Conservation (phyloP, 2,329 filamentous ascomycete species). For the Penicillium sp. region DNA sequence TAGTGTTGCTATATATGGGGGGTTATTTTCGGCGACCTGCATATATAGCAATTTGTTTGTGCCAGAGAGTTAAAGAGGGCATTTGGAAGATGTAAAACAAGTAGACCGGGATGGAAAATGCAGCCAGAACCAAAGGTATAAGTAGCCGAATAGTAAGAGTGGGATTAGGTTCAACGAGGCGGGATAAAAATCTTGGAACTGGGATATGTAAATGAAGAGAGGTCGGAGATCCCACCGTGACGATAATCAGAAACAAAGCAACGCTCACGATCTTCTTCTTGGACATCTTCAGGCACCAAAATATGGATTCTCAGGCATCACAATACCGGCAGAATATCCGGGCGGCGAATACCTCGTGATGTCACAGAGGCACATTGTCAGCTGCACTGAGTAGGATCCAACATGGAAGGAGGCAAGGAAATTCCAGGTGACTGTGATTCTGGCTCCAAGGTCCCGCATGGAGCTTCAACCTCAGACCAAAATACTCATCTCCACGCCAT, state of each 20-base stretch:
- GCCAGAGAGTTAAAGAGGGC: not conserved
- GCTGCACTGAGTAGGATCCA: not conserved
- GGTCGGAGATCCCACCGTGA: too few species aligned
- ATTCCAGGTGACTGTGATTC: not conserved
- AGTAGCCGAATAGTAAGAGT: not conserved
- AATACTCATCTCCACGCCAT: slow-evolving; percentile 29
- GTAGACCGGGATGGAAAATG: not conserved
- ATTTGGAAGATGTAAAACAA: not conserved
- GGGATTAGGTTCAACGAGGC: too few species aligned
- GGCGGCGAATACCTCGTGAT: not conserved
- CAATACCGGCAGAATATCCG: not conserved
- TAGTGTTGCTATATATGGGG: not conserved
- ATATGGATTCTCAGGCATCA: not conserved
- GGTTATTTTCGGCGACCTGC: not conserved
- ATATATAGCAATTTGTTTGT: too few species aligned
- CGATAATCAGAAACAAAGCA: too few species aligned
- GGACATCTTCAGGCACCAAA: too few species aligned
- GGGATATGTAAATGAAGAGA: not conserved
- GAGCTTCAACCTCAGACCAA: not conserved
- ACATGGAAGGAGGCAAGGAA: slow-evolving; percentile 6
- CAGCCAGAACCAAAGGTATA: not conserved
- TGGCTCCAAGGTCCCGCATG: not conserved
- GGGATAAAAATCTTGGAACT: too few species aligned
- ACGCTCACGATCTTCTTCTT: too few species aligned
- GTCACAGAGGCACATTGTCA: not conserved